Base-by-base conservation (phyloP, 1,284 basidiomycete species). In the Cutaneotrichosporon sp. region DNA sequence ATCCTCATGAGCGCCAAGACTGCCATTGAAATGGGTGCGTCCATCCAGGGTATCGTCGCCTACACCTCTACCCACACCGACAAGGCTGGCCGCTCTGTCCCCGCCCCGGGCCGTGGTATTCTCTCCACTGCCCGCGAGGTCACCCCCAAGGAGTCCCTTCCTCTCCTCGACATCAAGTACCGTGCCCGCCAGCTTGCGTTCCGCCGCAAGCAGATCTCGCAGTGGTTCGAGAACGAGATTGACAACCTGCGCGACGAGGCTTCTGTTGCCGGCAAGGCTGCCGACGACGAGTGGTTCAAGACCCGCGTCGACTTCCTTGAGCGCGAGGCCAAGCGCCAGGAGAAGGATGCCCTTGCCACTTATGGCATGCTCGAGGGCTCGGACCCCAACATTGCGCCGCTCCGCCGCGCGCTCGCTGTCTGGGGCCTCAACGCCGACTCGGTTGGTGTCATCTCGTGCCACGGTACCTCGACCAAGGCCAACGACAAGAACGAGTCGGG, bases 401-500 rank as follows among this genome's bases (percentile, higher is more conserved):
- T 98, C 56, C 89, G 93, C 65, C 87, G 91, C 49, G 92, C 92
- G 9, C 82, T 98, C 46, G 94, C 96, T 53, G 87, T 97, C 46
- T 98, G 92, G 91, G 93, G 92, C 61, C 79, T 98, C 54, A 87
- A 84, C 20, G 86, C 88, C 34, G 93, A 98, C 72, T 90, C 96
- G 59, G 85, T 98, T 61, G 79, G 80, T 58, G 78, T 79, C 56
- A 68, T 77, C 65, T 64, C 61, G 46, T 76, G 73, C 54, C 74
- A 76, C 70, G 90, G 88, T 67, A 98, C 94, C 7, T 94, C 92
- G 67, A 98, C 96, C 36, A 87, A 85, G 66, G 94, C 94, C 35
- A 98, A 98, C 75, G 93, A 98, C 81, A 90, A 93, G 79, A 98
- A 98, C 75, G 94, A 98, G 80, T 91, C 90, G 8, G 84, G 86